phyloP scores from a whole-genome alignment of 768 basidiomycete genomes.

The Scleroderma bovista region DNA sequence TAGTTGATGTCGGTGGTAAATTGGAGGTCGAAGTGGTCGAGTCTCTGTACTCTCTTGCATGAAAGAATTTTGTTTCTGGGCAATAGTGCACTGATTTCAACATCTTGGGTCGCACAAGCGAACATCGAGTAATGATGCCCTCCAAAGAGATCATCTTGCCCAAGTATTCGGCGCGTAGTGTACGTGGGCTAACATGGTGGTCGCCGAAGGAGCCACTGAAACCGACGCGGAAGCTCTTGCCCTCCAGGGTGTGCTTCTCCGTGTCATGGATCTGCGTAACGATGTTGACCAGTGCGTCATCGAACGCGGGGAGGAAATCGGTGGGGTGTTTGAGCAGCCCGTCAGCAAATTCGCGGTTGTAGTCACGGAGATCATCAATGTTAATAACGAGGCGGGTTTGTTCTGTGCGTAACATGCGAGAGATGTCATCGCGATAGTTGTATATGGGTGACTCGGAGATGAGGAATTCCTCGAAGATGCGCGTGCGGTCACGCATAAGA shows the following conservation, averaged over 20 bases:
- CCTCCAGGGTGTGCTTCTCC: slow-evolving; percentile 76
- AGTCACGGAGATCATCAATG: slow-evolving; percentile 92
- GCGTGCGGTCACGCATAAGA: slow-evolving; percentile 68
- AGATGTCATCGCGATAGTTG: slow-evolving; percentile 84
- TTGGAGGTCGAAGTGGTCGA: slow-evolving; percentile 83
- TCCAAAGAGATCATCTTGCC: slow-evolving; percentile 97
- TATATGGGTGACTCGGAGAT: slow-evolving; percentile 58
- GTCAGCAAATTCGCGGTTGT: slow-evolving; percentile 81
- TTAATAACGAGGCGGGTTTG: slow-evolving; percentile 91
- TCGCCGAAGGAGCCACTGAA: slow-evolving; percentile 97
- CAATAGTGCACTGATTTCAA: slow-evolving; percentile 95
- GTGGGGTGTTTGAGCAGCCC: slow-evolving; percentile 86
- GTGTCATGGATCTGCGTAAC: slow-evolving; percentile 70
- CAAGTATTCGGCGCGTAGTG: slow-evolving; percentile 80
- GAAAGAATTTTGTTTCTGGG: slow-evolving; percentile 78
- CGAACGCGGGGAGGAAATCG: slow-evolving; percentile 84
- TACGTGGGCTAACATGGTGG: slow-evolving; percentile 94
- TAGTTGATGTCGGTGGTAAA: slow-evolving; percentile 76
- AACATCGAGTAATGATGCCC: slow-evolving; percentile 97
- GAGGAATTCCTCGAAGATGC: slow-evolving; percentile 80
- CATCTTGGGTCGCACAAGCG: slow-evolving; percentile 98
- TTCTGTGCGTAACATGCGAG: slow-evolving; percentile 74
- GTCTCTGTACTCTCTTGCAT: slow-evolving; percentile 89
- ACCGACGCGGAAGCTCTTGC: slow-evolving; percentile 81
- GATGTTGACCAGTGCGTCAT: slow-evolving; percentile 72